Base-by-base conservation (phyloP, 31 red algal genomes). In the Odonthalia washingtoniensis region DNA sequence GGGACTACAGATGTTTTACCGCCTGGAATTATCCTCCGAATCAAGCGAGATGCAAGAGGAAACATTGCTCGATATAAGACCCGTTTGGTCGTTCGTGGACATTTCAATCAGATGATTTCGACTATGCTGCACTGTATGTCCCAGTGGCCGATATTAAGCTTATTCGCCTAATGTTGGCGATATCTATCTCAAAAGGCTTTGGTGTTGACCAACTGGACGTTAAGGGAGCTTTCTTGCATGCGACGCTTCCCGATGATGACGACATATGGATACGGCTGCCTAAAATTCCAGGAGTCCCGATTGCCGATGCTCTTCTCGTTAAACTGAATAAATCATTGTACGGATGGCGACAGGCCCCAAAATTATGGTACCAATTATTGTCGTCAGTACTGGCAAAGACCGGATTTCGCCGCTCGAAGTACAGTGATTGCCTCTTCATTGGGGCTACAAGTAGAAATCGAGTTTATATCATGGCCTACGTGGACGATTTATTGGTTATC, bases 221-320 rank as follows among this genome's bases (percentile, higher is more conserved):
- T 0, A 88, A 79, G 61, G 85, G 53, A 18, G 85, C 85, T 5
- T 88, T 80, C 31, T 44, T 88, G 12, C 38, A 88, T 70, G 63
- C 75, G 12, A 0, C n/a, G 4, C 18, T 88, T 17, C 74, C 65
- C 14, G 43, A 79, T 21, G 49, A 24, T 5, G 21, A 44, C 36
- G 21, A 66, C 5, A 78, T 80, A 5, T 88, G 39, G 35, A 27
- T 80, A 16, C 0, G 72, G 35, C 1, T 80, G 28, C 44, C 74
- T 0, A 52, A 70, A 33, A 79, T 88, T 37, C 0, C 44, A 70
- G 34, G 60, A 0, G 43, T 70, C n/a, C 40, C 52, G 24, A 41
- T 3, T 9, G 73, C 85, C 9, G 57, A 70, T 1, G 74, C 67
- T 31, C 0, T n/a, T n/a, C 0, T 43, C 32, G 73, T 52, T 38